A percentile compares a stretch with the other conserved stretches of the same genome.
phyloP scores from a whole-genome alignment of 78 protist species.

The Dictyostelium discoideum region DNA sequence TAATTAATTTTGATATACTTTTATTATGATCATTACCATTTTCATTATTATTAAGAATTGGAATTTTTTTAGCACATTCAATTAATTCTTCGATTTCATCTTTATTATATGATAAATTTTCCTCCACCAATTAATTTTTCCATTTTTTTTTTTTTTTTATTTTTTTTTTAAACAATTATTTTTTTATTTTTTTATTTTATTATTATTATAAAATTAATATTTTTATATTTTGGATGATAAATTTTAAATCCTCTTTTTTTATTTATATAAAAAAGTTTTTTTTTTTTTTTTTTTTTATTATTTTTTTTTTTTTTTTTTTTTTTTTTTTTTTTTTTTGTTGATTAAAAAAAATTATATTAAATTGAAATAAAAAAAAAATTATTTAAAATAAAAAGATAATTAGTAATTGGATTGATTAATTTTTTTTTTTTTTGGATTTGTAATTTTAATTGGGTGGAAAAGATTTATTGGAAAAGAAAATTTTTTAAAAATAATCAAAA shows the following conservation, averaged over 20 bases:
- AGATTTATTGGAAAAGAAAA: not conserved
- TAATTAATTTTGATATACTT: not conserved
- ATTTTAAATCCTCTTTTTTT: not conserved
- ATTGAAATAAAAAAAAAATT: too few species aligned
- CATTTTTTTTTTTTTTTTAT: not conserved
- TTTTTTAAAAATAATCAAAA: not conserved
- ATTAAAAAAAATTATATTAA: too few species aligned
- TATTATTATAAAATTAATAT: too few species aligned
- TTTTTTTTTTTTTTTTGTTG: too few species aligned
- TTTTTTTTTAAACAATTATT: too few species aligned
- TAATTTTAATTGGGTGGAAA: not conserved
- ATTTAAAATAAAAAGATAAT: too few species aligned
- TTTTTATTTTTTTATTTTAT: too few species aligned
- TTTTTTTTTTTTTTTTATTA: too few species aligned
- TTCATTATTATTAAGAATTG: not conserved
- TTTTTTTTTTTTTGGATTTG: too few species aligned
- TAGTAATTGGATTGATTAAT: not conserved
- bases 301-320: too few species aligned
- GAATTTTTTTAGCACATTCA: not conserved
- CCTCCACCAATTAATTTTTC: not conserved
- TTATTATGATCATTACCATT: not conserved
- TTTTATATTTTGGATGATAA: not conserved
- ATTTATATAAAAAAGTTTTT: too few species aligned
- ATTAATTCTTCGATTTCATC: not conserved
- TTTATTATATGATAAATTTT: not conserved